Base-by-base conservation (phyloP, 2,329 filamentous ascomycete species). In the Dissoconium aciculare region DNA sequence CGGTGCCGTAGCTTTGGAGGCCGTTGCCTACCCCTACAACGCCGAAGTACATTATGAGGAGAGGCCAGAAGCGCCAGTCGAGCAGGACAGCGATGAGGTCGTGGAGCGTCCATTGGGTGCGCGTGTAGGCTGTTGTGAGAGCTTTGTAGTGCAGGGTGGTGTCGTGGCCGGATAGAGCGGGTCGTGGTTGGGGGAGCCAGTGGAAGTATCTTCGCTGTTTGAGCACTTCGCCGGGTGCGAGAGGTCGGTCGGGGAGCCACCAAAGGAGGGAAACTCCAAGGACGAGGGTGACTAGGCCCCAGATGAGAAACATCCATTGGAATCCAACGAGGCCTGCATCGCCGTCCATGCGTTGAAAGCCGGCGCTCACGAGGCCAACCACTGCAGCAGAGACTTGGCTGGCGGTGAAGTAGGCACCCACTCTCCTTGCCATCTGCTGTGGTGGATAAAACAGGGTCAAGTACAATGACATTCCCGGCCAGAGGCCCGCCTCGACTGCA, bases 391-490 rank as follows among this genome's bases (percentile, higher is more conserved):
- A 92, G 15, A 93, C 71, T 52, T 93, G 84, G 0, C 82, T 71
- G 1, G 84, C 84, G 2, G 82, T 92, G 52, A 82, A 93, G 59
- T 92, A 93, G 52, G 78, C 71, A 21, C 84, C 84, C 41, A 93
- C 91, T 23, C 84, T 70, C 60, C 89, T 91, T 10, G 80, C 84
- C 2, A 78, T 89, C 9, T 80, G 69, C 4, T 79, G 81, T 0
- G 84, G 83, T 5, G 84, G 84, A 50, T 93, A 93, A 62, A 92
- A 93, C 5, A 92, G 66, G 0, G 84, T 91, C 27, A 93, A 64
- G 50, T 92, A 93, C 54, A 89, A 89, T 6, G 82, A 73, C 84
- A 93, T 92, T 29, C 84, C 84, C 0, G 84, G 84, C 84, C 84
- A 93, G 77, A 93, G 84, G 27, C 84, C 84, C 1, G 84, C 84